Conservation (phyloP, 495 filamentous ascomycete genomes). For the Penicillium desertorum region DNA sequence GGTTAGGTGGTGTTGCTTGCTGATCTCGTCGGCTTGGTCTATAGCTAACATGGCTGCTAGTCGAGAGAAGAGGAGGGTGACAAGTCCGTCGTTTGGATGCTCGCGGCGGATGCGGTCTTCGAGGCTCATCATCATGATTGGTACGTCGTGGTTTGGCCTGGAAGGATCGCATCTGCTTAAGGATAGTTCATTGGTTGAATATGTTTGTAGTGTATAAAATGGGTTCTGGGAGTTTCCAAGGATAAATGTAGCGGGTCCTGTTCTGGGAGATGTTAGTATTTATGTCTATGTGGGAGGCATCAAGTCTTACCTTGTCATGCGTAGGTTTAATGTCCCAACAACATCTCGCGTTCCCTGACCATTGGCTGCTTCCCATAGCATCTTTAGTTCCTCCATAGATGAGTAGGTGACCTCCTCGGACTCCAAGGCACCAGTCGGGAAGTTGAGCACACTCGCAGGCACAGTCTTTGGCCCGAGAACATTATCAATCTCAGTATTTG, state of each 20-base stretch:
- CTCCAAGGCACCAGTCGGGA: constrained; percentile 41
- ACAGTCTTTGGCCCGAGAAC: constrained; percentile 47
- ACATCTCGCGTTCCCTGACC: constrained; percentile 46
- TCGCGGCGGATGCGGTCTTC: constrained; percentile 57
- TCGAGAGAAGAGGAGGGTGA: constrained; percentile 71
- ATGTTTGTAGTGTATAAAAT: constrained; percentile 49
- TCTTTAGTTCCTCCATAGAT: constrained; percentile 44
- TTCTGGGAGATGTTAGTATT: constrained; percentile 29
- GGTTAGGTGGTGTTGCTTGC: constrained; percentile 42
- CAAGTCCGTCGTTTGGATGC: constrained; percentile 63
- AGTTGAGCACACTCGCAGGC: constrained; percentile 47
- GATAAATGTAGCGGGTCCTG: constrained; percentile 37
- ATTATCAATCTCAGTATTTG: constrained; percentile 41
- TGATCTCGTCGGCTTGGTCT: constrained; percentile 55
- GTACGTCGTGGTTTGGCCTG: constrained; percentile 37
- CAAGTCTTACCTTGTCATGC: constrained; percentile 42
- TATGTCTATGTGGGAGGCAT: not conserved
- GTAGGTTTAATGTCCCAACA: constrained; percentile 44
- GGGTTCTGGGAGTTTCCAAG: constrained; percentile 42
- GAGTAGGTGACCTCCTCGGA: constrained; percentile 40
- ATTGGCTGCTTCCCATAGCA: constrained; percentile 56
- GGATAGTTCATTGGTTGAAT: constrained; percentile 40
- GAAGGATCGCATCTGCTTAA: constrained; percentile 43
- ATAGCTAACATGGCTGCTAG: constrained; percentile 69
- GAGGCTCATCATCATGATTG: constrained; percentile 59